These are phyloP conservation scores for Yamadazyma jaroonii DNA, from an alignment of 1,139 yeast species.

Conservation along the genomic window DNA sequence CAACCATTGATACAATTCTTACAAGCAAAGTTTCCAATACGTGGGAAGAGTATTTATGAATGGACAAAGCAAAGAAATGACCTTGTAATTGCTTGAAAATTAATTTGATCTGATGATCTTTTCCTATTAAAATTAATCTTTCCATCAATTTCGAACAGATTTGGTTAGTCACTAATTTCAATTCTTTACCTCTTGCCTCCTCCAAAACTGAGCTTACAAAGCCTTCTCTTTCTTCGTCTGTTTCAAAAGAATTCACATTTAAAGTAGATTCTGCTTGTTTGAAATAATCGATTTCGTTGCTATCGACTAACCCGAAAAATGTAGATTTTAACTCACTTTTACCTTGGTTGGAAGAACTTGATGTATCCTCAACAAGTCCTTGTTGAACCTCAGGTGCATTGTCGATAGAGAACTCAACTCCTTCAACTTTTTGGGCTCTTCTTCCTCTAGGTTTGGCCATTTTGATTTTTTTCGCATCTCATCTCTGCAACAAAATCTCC, in stretches of 20 bases:
- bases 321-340: slow-evolving; percentile 18
- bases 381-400: slow-evolving; percentile 9
- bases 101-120: slow-evolving; percentile 60
- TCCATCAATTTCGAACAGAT: slow-evolving; percentile 92
- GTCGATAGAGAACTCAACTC: slow-evolving; percentile 15
- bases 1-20: slow-evolving; percentile 72
- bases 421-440: slow-evolving; percentile 39
- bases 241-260: slow-evolving; percentile 75
- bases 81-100: slow-evolving; percentile 68
- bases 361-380: slow-evolving; percentile 13
- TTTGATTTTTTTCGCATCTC: slow-evolving; percentile 8
- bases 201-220: slow-evolving; percentile 78
- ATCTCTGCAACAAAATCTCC: slow-evolving; percentile 1
- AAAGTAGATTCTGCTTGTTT: slow-evolving; percentile 88
- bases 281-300: slow-evolving; percentile 84
- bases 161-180: slow-evolving; percentile 90
- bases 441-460: slow-evolving; percentile 60
- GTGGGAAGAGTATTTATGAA: slow-evolving; percentile 91
- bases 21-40: slow-evolving; percentile 85
- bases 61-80: slow-evolving; percentile 71
- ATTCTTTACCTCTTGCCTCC: slow-evolving; percentile 86
- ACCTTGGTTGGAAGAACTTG: slow-evolving; percentile 7
- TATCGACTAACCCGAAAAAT: slow-evolving; percentile 84
- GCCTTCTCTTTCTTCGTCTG: slow-evolving; percentile 67
- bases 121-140: slow-evolving; percentile 68